Base-by-base conservation (phyloP, 2,329 filamentous ascomycete genomes). In the Aspergillus viridinutans region DNA sequence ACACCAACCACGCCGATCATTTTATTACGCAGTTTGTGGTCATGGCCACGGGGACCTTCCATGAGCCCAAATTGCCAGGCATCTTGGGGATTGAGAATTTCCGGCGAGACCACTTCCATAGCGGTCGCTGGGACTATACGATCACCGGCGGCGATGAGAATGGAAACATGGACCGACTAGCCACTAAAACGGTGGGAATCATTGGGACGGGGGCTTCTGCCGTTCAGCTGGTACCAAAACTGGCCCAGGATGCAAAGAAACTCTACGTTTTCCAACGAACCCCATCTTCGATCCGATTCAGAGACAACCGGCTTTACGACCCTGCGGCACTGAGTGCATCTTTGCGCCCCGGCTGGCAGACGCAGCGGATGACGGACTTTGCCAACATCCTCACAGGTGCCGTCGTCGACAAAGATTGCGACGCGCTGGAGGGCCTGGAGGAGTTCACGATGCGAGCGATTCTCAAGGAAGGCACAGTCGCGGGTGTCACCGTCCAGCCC, bases 181-280 rank as follows among this genome's bases (percentile, higher is more conserved):
- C 51, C 0, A 72, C 69, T 21, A 79, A 78, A 56, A 67, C 65
- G 8, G 74, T 80, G 4, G 78, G 66, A 2, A 69, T 79, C 47
- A 71, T 80, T 38, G 78, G 78, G 2, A 80, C 76, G 0, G 78
- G 77, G 9, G 76, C 77, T 12, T 76, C 77, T 12, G 74, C 72
- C 0, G 63, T 80, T 7, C 76, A 80, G 58, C 62, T 65, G 79
- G 1, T 77, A 76, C 32, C 32, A 9, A 38, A 38, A 38, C 32
- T 38, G 32, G 7, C 62, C 73, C 8, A 55, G 79, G 2, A 75
- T 72, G 1, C 68, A 69, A 50, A 74, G 64, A 54, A 59, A 58
- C 1, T 58, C 58, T 17, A 42, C 62, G n/a, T 56, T 80, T 5
- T 69, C 69, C 50, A 71, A 79, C 71, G 78, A 2, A 80, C 76